Evolutionary conservation across 2,329 filamentous ascomycete genomes (phyloP), one percentile per base, ranked within the genome.

Genomic region (Huntiella bhutanensis): DNA sequence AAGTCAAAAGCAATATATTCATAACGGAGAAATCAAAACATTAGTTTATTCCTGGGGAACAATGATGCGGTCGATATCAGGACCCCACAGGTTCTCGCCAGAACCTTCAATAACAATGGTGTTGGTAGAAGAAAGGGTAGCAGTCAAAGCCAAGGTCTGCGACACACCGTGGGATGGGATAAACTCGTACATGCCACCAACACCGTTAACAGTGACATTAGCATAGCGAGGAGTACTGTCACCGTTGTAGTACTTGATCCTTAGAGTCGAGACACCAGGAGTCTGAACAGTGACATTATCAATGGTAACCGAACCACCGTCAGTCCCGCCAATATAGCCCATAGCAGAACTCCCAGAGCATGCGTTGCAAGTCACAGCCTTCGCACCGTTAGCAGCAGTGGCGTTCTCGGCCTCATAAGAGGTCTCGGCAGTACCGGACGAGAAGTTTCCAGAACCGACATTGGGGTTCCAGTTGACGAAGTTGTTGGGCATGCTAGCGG

Each of bases 221-320:
- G 70, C 72, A 54, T 66, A 69, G 19, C 75, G 57, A 51, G 73
- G 65, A 0, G 55, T 55, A 0, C 53, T 64, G 51, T 79, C 72
- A 0, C 71, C 71, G 49, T 78, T 78, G 11, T 65, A 55, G 54
- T 73, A 71, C 52, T 70, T 66, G 45, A 79, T 64, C 1, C 68
- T 58, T 7, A 79, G 59, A 0, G 73, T 75, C 0, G 64, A 70
- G 10, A 62, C 55, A 0, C 64, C 67, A 0, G 64, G 59, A 0
- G 57, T 62, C 1, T 61, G 58, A 41, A 66, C 67, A 12, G 58
- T 59, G 2, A 77, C 62, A 4, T 59, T 59, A 0, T 55, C 54
- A 42, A 79, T 70, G 0, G 64, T 64, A 2, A 75, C 59, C 0
- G 60, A 65, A 0, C 69, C 70, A 0, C 58, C 59, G 0, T 60